Evolutionary conservation across 768 basidiomycete genomes (phyloP).

Genomic region (Calocera viscosa): DNA sequence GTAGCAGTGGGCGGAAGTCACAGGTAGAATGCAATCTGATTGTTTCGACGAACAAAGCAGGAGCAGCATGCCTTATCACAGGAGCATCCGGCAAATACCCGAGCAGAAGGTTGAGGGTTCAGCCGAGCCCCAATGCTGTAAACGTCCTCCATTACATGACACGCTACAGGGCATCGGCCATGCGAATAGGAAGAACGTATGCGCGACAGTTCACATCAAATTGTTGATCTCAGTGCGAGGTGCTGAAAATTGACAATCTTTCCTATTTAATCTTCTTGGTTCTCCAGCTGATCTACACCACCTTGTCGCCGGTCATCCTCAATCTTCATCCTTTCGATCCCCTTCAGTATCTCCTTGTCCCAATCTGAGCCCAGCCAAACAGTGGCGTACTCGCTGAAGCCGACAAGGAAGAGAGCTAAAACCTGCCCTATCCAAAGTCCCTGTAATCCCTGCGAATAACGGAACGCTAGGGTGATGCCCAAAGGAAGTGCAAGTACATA

Average conservation of each 20-base stretch:
- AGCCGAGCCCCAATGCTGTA: not conserved
- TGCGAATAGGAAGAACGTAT: too few species aligned
- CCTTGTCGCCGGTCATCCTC: not conserved
- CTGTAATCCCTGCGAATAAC: conserved; percentile 29
- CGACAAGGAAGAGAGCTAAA: conserved; percentile 58
- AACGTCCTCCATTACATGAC: too few species aligned
- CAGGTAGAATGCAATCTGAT: not conserved
- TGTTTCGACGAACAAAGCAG: not conserved
- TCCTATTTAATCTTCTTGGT: not conserved
- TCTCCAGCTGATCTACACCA: not conserved
- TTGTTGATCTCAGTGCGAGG: too few species aligned
- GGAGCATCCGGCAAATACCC: not conserved
- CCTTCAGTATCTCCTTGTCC: conserved; percentile 35
- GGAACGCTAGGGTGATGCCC: conserved; percentile 42
- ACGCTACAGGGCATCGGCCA: too few species aligned
- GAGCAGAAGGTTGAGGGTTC: not conserved
- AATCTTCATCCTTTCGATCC: not conserved
- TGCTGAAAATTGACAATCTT: not conserved
- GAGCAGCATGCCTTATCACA: not conserved
- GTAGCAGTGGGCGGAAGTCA: too few species aligned
- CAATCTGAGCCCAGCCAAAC: conserved; percentile 44
- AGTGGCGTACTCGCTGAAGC: conserved; percentile 50
- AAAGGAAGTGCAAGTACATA: conserved; percentile 43
- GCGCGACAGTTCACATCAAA: too few species aligned
- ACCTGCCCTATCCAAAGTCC: conserved; percentile 59